Conservation (phyloP, 108 stramenopile species). For the Stephanodiscus minutulus region DNA sequence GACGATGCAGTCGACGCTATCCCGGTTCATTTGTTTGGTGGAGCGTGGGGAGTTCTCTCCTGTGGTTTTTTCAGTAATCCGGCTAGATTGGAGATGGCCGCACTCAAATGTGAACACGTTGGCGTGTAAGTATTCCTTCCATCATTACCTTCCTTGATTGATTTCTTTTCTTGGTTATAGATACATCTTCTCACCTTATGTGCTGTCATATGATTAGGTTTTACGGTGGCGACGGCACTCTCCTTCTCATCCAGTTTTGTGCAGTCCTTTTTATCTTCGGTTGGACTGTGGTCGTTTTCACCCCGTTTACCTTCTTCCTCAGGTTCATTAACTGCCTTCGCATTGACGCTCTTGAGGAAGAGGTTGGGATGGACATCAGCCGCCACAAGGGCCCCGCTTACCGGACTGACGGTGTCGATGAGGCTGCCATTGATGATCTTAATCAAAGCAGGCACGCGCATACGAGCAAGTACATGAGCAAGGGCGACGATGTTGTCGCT, state of each 20-base stretch:
- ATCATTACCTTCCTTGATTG: slow-evolving; percentile 62
- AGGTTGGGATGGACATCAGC: slow-evolving; percentile 83
- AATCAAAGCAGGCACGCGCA: no score
- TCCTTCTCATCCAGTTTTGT: slow-evolving; percentile 70
- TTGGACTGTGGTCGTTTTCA: slow-evolving; percentile 78
- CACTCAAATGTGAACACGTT: slow-evolving; percentile 22
- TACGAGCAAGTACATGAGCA: no score
- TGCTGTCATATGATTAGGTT: slow-evolving; percentile 55
- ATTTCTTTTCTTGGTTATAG: slow-evolving; percentile 59
- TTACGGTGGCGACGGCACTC: slow-evolving; percentile 57
- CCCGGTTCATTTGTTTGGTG: slow-evolving; percentile 77
- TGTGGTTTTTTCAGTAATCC: slow-evolving; percentile 49
- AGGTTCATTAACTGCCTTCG: slow-evolving; percentile 77
- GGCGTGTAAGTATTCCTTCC: slow-evolving; percentile 17
- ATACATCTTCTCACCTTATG: slow-evolving; percentile 63
- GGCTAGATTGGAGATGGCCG: slow-evolving; percentile 20
- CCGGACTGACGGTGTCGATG: no score
- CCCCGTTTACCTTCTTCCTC: slow-evolving; percentile 81
- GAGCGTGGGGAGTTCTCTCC: slow-evolving; percentile 86
- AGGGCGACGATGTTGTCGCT: no score
- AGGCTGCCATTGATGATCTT: no score
- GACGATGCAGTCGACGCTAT: slow-evolving; percentile 77
- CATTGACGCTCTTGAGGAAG: slow-evolving; percentile 83
- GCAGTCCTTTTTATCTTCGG: slow-evolving; percentile 72
- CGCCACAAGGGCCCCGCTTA: slow-evolving; percentile 86